These are phyloP conservation scores for Seminavis robusta DNA, from an alignment of 108 stramenopile species.

Conservation along the genomic window DNA sequence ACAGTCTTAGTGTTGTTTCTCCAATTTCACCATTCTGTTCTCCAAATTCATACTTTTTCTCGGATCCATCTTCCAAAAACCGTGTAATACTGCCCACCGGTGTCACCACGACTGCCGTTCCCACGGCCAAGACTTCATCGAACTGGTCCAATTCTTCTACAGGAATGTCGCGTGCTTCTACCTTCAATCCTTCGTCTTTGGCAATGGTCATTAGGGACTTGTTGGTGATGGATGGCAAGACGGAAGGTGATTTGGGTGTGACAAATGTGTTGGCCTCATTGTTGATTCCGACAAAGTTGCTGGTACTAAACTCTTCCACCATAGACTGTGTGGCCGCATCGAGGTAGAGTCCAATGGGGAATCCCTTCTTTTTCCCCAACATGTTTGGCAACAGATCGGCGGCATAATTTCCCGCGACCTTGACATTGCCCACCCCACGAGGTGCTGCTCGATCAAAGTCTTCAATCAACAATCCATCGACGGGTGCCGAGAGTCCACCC, in stretches of 20 bases:
- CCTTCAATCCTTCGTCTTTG: conserved; percentile 83
- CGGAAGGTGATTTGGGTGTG: conserved; percentile 88
- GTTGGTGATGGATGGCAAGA: conserved; percentile 95
- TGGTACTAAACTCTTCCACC: conserved; percentile 98
- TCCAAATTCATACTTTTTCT: conserved; percentile 66
- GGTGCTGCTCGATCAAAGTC: conserved; percentile 98
- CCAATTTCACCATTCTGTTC: conserved; percentile 68
- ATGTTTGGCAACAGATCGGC: conserved; percentile 97
- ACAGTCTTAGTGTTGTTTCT: conserved; percentile 77
- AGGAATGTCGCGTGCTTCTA: conserved; percentile 78
- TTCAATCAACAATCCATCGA: conserved; percentile 86
- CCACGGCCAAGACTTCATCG: conserved; percentile 95
- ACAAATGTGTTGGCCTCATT: conserved; percentile 75
- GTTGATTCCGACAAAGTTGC: conserved; percentile 96
- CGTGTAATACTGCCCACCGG: conserved; percentile 85
- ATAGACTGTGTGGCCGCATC: conserved; percentile 90
- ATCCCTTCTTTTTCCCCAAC: conserved; percentile 94
- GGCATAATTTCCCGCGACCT: conserved; percentile 99
- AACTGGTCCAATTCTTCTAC: conserved; percentile 83
- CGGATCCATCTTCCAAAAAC: conserved; percentile 28
- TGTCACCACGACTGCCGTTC: conserved; percentile 98
- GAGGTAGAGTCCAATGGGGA: conserved; percentile 93
- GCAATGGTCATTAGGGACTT: conserved; percentile 95
- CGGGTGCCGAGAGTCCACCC: conserved; percentile 89
- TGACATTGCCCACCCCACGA: conserved; percentile 92